Base-by-base conservation (phyloP, 2,329 filamentous ascomycete species). In the Clonostachys byssicola region DNA sequence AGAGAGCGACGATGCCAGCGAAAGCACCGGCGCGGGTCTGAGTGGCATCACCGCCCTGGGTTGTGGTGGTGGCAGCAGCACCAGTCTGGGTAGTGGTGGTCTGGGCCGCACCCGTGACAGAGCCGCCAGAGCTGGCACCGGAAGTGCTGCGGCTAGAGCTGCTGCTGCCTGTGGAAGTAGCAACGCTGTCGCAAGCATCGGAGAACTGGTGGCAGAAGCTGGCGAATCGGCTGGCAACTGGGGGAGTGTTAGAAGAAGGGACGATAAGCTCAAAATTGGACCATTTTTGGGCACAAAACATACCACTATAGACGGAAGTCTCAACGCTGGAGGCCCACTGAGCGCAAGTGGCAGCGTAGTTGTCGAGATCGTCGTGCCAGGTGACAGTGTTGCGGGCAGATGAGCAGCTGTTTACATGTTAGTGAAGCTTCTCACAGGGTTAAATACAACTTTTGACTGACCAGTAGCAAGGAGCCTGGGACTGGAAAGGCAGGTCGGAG, bases 401-500 rank as follows among this genome's bases (percentile, higher is more conserved):
- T 38, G 50, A 51, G 47, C 58, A 63, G 51, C 56, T 62, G 42
- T 7, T 12, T 12, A 42, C 16, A 13, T 30, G 23, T 30, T 30
- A 30, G 17, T 47, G 60, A 23, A 60, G 52, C n/a, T 9, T 36
- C 43, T 17, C 14, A 12, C 34, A 44, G 14, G 34, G 14, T 20
- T n/a, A 13, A 20, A 35, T 18, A 10, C 16, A 7, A 6, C 13
- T n/a, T 5, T 13, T 6, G 6, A 50, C 61, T 49, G 44, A 65
- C 63, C 63, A 65, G 52, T 61, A 64, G 54, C 63, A 65, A 16
- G 54, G 50, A 16, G 63, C 62, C 42, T 65, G 62, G 33, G 59
- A 53, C 17, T 42, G 51, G 47, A 46, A 55, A 18, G 56, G 56
- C 18, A 61, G 46, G 5, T 50, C 39, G n/a, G 53, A 51, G 49